Base-by-base conservation (phyloP, 371 early-diverging fungal species). In the Mortierella sp. region DNA sequence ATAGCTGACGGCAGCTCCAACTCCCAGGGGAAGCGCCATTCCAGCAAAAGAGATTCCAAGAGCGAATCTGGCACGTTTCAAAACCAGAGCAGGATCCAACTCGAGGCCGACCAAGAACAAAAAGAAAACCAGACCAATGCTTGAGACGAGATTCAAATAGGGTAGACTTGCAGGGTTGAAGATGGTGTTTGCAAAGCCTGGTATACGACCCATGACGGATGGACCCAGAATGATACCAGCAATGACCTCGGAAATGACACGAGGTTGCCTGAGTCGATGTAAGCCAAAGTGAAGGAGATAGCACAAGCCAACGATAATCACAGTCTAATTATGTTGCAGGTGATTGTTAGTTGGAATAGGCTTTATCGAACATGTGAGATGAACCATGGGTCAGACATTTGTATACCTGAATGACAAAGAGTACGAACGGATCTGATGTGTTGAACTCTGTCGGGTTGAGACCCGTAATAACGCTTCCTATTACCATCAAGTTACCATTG, bases 51-150 rank as follows among this genome's bases (percentile, higher is more conserved):
- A 88, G 52, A 95, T 92, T 6, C 84, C 76, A 0, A 90, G 55
- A 18, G 87, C 86, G 47, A 84, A 79, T 20, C 71, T 72, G 62
- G 87, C 87, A 57, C 87, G 88, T 37, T 84, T 78, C 6, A 80
- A 73, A 3, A 94, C 75, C n/a, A 90, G 71, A 0, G 73, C 68
- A 9, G 90, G 76, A 69, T 95, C 93, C 18, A 95, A 88, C 85
- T 95, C 96, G 12, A 95, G 78, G 1, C 96, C 96, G 8, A 97
- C 94, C 67, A 97, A 87, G 80, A 97, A 97, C 65, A 97, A 84
- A 83, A 94, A 97, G 58, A 98, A 88, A 11, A 97, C 88, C 61
- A 98, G 84, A 1, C 97, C 98, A 67, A 98, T 77, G 72, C 91
- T 94, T 12, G 97, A 91, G 1, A 96, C 87, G 28, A 96, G 83